Base-by-base conservation (phyloP, 768 basidiomycete genomes). In the Amanita phalloides region DNA sequence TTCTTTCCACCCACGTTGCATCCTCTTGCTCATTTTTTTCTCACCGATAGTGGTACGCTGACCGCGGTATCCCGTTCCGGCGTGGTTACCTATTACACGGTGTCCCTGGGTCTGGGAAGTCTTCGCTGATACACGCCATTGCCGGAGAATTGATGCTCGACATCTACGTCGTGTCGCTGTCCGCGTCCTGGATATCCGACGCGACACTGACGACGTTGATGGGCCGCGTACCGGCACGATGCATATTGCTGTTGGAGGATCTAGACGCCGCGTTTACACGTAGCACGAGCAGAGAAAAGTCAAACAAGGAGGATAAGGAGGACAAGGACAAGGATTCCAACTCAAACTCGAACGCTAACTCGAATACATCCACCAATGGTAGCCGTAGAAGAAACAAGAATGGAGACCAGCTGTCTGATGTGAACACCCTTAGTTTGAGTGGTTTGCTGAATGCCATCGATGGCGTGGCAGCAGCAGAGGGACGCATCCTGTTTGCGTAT, bases 41-140 rank as follows among this genome's bases (percentile, higher is more conserved):
- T 28, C 44, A 45, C 30, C n/a, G 4, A 36, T 55, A 88, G 81
- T 92, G 90, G 90, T 93, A 92, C 58, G 86, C 87, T n/a, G 86
- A 90, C 65, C 83, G 90, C 59, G 90, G 90, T 47, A 91, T 92
- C 57, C 90, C 90, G 28, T 92, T 89, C 78, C 85, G 90, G 50
- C 79, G 90, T 51, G 90, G 90, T 4, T 90, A 90, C 64, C 77
- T 91, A 47, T 73, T 91, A 21, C 82, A 90, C 58, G 87, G 88
- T 56, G 84, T 89, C 25, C 84, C 90, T 9, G 90, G 90, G 45
- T 86, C 85, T 25, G 90, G 90, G 44, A 93, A 93, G 70, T 85
- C 83, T 20, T 89, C 86, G 17, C 73, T 91, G 51, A 90, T 92
- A 58, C 88, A 92, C 56, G 76, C 90, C 11, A 80, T 93, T 26